Evolutionary conservation across 768 basidiomycete genomes (phyloP), one percentile per base, ranked within the genome.

Genomic region (Xanthoconium purpureum): DNA sequence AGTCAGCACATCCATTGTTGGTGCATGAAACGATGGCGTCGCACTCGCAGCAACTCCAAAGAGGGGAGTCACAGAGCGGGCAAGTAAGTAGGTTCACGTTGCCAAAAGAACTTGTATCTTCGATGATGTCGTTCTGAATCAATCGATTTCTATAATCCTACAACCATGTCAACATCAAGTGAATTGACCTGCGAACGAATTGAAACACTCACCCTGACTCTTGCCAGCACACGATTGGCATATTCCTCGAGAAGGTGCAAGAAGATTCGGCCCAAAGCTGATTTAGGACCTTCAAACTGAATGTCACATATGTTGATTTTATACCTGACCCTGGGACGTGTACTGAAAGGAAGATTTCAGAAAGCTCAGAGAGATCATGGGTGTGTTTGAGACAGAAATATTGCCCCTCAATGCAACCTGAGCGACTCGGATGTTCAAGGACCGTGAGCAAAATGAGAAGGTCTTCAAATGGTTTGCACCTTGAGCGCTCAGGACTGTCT

Each of bases 81-180:
- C 58, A 59, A 11, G 54, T 59, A 0, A 45, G n/a, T 29, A 59
- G 18, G 13, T 59, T 30, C 8, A 48, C 55, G 2, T 28, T 5
- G 6, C 7, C 11, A 11, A 56, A 58, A 6, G 44, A 32, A 6
- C 28, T 45, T 5, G 37, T 18, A 10, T 58, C 48, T 0, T 28
- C 33, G 24, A 55, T 39, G 30, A 58, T 17, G 11, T 3, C 36
- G 10, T 8, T 4, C 20, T 28, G 11, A 14, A 58, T 55, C 37
- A 58, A 36, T 20, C 18, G 33, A 6, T 35, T 3, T 0, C 38
- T 32, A 32, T 29, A 58, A 14, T 15, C 17, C 53, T 58, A 18
- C 20, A 15, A 6, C 39, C 14, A 3, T 10, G 32, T 24, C 24
- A 24, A 24, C 24, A 24, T 24, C 24, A 24, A 24, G 24, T 4